A percentile compares a stretch with the other conserved stretches of the same genome.
These are phyloP conservation scores for Colletotrichum phormii DNA, from an alignment of 2,329 filamentous ascomycete species.

Conservation along the genomic window DNA sequence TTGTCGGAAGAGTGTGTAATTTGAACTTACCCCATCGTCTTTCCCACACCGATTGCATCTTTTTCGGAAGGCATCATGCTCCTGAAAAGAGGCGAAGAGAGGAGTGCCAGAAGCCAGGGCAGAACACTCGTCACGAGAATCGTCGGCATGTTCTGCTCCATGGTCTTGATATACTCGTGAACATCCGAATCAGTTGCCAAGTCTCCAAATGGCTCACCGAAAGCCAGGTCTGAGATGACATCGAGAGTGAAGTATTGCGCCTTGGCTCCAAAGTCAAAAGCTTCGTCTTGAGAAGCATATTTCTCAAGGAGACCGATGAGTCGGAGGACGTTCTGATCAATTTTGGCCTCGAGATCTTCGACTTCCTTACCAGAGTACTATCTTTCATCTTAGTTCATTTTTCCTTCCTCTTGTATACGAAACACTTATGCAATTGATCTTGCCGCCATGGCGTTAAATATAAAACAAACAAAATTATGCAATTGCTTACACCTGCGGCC, in stretches of 20 bases:
- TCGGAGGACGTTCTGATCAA: constrained; percentile 59
- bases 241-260: constrained; percentile 65
- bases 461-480: too few species aligned
- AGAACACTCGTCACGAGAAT: constrained; percentile 57
- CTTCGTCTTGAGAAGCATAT: constrained; percentile 53
- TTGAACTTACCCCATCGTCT: constrained; percentile 56
- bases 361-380: constrained; percentile 65
- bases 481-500: constrained; percentile 56
- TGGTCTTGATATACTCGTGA: constrained; percentile 58
- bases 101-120: constrained; percentile 53
- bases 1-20: constrained; percentile 41
- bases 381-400: not conserved
- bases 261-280: constrained; percentile 59
- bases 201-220: constrained; percentile 61
- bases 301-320: constrained; percentile 57
- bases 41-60: constrained; percentile 52
- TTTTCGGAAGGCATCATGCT: constrained; percentile 53
- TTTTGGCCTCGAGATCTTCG: constrained; percentile 58
- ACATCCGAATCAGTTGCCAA: constrained; percentile 58
- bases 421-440: not conserved
- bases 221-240: constrained; percentile 63
- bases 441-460: too few species aligned
- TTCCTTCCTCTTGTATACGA: too few species aligned
- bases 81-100: constrained; percentile 54
- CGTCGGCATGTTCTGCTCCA: constrained; percentile 55